Percentiles rank a stretch among this genome's conserved stretches.
phyloP scores from a whole-genome alignment of 176 grass and related monocot species.

The Oryza officinalis region DNA sequence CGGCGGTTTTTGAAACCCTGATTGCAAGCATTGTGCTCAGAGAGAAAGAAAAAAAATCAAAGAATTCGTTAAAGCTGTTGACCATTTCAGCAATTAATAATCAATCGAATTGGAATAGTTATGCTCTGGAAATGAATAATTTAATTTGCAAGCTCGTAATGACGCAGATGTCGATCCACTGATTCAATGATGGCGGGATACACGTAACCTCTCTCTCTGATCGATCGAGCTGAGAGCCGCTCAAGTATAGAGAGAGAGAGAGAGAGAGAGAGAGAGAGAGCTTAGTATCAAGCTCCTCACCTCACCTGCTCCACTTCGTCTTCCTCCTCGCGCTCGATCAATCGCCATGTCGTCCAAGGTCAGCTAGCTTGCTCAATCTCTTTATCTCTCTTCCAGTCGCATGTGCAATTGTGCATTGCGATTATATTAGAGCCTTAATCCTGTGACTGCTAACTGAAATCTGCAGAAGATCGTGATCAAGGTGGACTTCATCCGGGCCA shows the following conservation, averaged over 20 bases:
- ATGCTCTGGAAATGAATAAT: neutral
- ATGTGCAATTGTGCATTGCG: neutral
- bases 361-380: neutral
- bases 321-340: neutral
- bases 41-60: neutral
- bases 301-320: too few species aligned
- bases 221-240: neutral
- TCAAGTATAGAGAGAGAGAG: neutral
- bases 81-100: neutral
- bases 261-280: too few species aligned
- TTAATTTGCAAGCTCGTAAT: neutral
- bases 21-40: neutral
- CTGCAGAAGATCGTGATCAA: conserved; percentile 78
- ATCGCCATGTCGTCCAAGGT: neutral
- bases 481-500: conserved; percentile 42
- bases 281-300: too few species aligned
- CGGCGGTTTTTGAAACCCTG: too few species aligned
- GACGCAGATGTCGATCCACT: neutral
- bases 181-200: neutral
- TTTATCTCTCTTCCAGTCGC: too few species aligned
- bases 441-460: neutral
- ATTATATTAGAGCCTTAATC: neutral
- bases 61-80: neutral
- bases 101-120: neutral
- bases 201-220: neutral